Conservation (phyloP, 331 rosid species). For the Phaseolus coccineus region DNA sequence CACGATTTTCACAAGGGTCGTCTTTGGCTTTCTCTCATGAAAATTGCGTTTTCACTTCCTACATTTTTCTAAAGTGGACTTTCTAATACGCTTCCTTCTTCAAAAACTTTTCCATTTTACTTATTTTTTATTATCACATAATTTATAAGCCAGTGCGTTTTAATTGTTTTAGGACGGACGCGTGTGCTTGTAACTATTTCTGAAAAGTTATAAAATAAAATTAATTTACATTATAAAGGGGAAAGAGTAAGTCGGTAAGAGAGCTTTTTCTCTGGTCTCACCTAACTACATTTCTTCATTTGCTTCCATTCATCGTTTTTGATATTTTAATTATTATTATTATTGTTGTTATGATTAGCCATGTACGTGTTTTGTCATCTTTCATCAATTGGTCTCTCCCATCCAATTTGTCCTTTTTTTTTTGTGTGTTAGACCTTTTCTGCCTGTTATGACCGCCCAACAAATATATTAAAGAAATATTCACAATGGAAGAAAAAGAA, state of each 20-base stretch:
- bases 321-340: neutral
- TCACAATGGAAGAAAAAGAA: constrained; percentile 31
- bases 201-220: too few species aligned
- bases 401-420: constrained; percentile 39
- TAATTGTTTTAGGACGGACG: constrained; percentile 15
- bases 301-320: constrained; percentile 52
- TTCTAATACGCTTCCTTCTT: constrained; percentile 48
- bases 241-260: constrained; percentile 32
- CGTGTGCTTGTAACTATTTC: constrained; percentile 36
- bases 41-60: neutral
- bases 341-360: neutral
- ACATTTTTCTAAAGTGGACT: constrained; percentile 45
- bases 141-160: neutral
- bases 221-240: too few species aligned
- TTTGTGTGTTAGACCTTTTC: constrained; percentile 34
- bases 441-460: constrained; percentile 40
- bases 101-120: neutral
- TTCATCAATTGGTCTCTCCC: constrained; percentile 35
- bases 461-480: constrained; percentile 1
- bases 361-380: constrained; percentile 1
- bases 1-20: constrained; percentile 46
- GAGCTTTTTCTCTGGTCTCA: constrained; percentile 48
- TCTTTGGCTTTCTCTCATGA: neutral
- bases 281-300: constrained; percentile 58
- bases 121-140: too few species aligned